A percentile compares a stretch with the other conserved stretches of the same genome.
These are phyloP conservation scores for Chloranthus sessilifolius DNA, from an alignment of 164 flowering plant species.

Conservation along the genomic window DNA sequence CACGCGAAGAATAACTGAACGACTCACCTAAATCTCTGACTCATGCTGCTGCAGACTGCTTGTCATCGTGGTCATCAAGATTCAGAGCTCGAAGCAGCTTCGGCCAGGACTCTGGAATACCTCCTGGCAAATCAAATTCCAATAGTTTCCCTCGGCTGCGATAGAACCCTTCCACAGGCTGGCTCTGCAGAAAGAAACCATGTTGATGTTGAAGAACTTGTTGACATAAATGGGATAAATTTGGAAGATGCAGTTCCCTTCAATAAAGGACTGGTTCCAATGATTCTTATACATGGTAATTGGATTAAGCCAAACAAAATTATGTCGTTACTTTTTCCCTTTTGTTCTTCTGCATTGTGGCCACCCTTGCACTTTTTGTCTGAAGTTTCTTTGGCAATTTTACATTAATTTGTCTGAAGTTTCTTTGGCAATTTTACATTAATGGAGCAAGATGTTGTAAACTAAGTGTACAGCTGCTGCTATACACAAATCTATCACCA, in stretches of 20 bases:
- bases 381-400: too few relatives aligned
- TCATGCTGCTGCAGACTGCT: constrained; percentile 49
- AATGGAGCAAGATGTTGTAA: too few relatives aligned
- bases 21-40: not conserved
- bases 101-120: constrained; percentile 96
- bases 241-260: not conserved
- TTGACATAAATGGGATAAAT: not conserved
- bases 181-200: constrained; percentile 52
- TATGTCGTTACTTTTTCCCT: not conserved
- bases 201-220: not conserved
- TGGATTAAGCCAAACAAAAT: not conserved
- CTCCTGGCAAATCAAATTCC: constrained; percentile 95
- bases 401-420: too few relatives aligned
- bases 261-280: not conserved
- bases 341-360: not conserved
- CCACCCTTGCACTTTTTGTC: too few relatives aligned
- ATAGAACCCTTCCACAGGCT: constrained; percentile 80
- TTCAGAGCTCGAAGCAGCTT: constrained; percentile 76
- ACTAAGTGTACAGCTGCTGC: too few relatives aligned
- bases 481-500: too few relatives aligned
- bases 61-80: constrained; percentile 55
- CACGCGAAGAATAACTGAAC: constrained; percentile 39
- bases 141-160: constrained; percentile 65
- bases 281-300: not conserved
- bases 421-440: too few relatives aligned